phyloP scores from a whole-genome alignment of 2,329 filamentous ascomycete genomes.

The Plenodomus biglobosus region DNA sequence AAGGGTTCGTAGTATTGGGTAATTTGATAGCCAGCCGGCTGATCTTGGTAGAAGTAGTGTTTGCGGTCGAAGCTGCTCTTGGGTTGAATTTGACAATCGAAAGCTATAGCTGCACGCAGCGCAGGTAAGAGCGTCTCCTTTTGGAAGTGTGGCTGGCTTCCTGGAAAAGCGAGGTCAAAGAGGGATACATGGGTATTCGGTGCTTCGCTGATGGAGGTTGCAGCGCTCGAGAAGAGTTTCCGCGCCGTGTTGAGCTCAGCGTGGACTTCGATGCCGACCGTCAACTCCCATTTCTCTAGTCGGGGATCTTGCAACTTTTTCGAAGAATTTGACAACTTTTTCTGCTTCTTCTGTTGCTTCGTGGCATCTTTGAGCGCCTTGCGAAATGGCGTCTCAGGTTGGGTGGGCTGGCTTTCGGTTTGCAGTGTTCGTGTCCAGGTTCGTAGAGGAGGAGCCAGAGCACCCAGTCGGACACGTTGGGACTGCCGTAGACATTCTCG shows the following conservation, averaged over 20 bases:
- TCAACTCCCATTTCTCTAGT: conserved; percentile 77
- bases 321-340: conserved; percentile 5
- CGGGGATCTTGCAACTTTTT: conserved; percentile 20
- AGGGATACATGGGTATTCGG: conserved; percentile 86
- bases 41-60: conserved; percentile 99
- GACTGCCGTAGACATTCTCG: conserved; percentile 28
- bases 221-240: conserved; percentile 81
- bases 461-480: conserved; percentile 20
- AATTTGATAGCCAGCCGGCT: conserved; percentile 94
- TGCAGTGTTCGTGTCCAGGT: conserved; percentile 24
- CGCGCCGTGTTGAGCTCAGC: conserved; percentile 86
- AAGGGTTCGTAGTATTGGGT: conserved; percentile 88
- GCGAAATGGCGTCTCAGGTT: conserved; percentile 39
- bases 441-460: neutral
- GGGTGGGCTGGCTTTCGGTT: conserved; percentile 21
- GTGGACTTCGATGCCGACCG: conserved; percentile 95
- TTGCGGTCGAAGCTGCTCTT: conserved; percentile 90
- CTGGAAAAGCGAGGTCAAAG: conserved; percentile 88
- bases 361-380: conserved; percentile 44
- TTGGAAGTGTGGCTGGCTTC: conserved; percentile 85
- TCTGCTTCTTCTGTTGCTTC: conserved; percentile 37
- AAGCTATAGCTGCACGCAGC: conserved; percentile 81
- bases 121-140: conserved; percentile 81
- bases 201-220: conserved; percentile 55
- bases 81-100: conserved; percentile 75